Conservation (phyloP, 2,329 filamentous ascomycete species). For the Fusarium goolgardi region DNA sequence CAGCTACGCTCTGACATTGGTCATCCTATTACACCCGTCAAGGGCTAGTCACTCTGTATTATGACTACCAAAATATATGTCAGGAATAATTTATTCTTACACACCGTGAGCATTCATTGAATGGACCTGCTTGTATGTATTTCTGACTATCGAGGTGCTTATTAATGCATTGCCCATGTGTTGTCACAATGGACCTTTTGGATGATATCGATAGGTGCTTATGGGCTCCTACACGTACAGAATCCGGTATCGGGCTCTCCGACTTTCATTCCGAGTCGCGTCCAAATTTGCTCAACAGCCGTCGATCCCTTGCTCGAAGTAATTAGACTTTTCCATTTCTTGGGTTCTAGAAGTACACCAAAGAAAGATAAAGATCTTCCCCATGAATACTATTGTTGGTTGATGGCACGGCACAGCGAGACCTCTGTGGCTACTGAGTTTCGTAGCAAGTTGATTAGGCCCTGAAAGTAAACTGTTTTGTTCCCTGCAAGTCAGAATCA, state of each 20-base stretch:
- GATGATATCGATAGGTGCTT: background rate
- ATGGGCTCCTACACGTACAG: background rate
- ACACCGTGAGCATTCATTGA: background rate
- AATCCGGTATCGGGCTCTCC: constrained; percentile 24
- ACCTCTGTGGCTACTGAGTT: background rate
- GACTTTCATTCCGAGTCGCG: background rate
- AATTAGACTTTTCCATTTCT: constrained; percentile 8
- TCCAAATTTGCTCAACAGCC: background rate
- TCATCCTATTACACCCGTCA: background rate
- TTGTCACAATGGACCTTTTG: background rate
- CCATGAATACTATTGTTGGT: background rate
- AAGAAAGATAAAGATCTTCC: background rate
- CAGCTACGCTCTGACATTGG: background rate
- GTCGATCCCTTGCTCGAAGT: constrained; percentile 11
- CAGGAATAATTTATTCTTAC: background rate
- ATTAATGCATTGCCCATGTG: background rate
- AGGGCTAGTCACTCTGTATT: background rate
- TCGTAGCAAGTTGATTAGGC: background rate
- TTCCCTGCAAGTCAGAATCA: constrained; percentile 32
- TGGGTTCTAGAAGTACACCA: background rate
- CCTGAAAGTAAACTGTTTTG: background rate
- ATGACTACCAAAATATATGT: background rate
- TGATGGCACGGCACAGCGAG: background rate
- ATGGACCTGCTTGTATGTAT: background rate
- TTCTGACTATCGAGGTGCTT: too few species aligned